Evolutionary conservation across 306 rosid species (phyloP).

Genomic region (Cucurbita pepo): DNA sequence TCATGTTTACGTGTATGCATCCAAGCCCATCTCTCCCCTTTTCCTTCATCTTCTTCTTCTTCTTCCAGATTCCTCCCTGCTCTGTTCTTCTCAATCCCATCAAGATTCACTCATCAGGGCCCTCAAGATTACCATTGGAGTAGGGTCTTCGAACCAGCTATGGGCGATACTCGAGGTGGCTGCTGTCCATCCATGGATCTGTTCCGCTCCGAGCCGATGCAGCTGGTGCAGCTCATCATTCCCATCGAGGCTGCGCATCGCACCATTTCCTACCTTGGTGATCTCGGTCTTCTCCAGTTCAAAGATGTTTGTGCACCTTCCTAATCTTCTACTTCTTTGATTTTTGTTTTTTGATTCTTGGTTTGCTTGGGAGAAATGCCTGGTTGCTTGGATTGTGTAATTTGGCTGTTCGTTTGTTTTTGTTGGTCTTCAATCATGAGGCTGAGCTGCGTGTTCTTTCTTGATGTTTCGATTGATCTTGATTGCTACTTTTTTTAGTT

Average conservation of each 20-base stretch:
- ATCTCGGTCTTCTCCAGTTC: conserved; percentile 84
- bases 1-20: neutral
- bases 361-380: conserved; percentile 15
- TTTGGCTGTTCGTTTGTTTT: neutral
- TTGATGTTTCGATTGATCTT: neutral
- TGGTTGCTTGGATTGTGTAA: neutral
- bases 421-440: neutral
- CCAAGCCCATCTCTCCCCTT: neutral
- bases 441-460: neutral
- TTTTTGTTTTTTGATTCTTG: neutral
- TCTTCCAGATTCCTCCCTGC: neutral
- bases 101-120: neutral
- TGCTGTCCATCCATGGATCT: conserved; percentile 97
- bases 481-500: neutral
- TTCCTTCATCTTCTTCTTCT: neutral
- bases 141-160: conserved; percentile 15
- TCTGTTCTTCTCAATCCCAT: neutral
- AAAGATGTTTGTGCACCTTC: conserved; percentile 46
- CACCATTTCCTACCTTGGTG: conserved; percentile 89
- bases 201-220: conserved; percentile 97
- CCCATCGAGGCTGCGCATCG: conserved; percentile 88
- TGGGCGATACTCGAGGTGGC: conserved; percentile 55
- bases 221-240: conserved; percentile 86
- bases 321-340: neutral
- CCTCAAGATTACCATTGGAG: neutral